A percentile compares a stretch with the other conserved stretches of the same genome.
Conservation (phyloP, 495 filamentous ascomycete genomes). For the Lophiostoma macrostomum region DNA sequence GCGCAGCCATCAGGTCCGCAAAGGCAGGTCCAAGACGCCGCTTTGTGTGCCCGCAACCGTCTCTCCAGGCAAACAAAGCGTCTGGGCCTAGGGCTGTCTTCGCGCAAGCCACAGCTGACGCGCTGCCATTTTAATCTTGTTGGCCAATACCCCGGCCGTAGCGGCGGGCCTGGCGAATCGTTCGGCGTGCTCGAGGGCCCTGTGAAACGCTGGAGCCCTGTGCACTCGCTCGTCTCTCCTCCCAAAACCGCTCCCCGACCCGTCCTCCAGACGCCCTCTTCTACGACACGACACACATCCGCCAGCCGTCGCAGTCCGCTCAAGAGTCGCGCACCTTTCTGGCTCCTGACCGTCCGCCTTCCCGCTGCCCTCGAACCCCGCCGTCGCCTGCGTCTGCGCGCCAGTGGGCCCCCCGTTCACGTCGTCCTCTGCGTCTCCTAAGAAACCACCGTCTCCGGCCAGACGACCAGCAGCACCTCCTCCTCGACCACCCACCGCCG, state of each 20-base stretch:
- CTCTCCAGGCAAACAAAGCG: too few species aligned
- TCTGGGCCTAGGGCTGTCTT: too few species aligned
- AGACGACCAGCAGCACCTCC: conserved; percentile 13
- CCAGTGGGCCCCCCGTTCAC: neutral
- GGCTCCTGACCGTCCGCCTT: conserved; percentile 18
- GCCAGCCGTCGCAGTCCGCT: conserved; percentile 27
- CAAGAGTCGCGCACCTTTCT: neutral
- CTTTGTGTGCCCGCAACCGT: too few species aligned
- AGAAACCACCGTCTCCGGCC: conserved; percentile 23
- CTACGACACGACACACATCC: conserved; percentile 13
- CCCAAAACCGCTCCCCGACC: conserved; percentile 15
- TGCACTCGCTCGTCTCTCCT: conserved; percentile 20
- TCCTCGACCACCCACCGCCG: neutral
- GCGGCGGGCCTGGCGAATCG: conserved; percentile 24
- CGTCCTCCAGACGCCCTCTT: neutral
- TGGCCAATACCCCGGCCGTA: conserved; percentile 6
- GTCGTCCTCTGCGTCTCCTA: neutral
- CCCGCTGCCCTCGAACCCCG: neutral
- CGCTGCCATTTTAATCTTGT: conserved; percentile 15
- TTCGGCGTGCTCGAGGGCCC: neutral
- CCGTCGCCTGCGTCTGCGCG: neutral
- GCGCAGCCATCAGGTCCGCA: too few species aligned
- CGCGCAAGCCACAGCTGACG: conserved; percentile 23
- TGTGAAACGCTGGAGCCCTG: conserved; percentile 26
- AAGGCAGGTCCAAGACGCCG: too few species aligned